These are phyloP conservation scores for Saprolegnia diclina DNA, from an alignment of 352 stramenopile species.

Conservation along the genomic window DNA sequence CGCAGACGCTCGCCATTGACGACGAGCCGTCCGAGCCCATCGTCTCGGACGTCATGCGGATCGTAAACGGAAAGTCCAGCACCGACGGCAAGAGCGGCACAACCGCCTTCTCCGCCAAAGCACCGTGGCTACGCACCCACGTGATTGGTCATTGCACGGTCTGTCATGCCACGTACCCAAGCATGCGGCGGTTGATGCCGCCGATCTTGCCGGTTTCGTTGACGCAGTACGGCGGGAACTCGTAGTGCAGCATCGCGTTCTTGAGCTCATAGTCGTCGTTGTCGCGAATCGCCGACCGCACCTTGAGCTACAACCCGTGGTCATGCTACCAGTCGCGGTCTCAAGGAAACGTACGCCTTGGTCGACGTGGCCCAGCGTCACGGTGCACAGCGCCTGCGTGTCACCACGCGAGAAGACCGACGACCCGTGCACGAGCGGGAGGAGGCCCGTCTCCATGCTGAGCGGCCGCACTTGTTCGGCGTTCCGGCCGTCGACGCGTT, in stretches of 20 bases:
- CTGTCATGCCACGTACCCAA: conserved; percentile 45
- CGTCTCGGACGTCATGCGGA: conserved; percentile 95
- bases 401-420: conserved; percentile 83
- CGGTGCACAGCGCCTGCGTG: conserved; percentile 86
- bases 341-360: conserved; percentile 35
- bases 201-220: conserved; percentile 90
- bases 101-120: conserved; percentile 95
- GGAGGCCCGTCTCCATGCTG: conserved; percentile 77
- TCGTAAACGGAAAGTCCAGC: conserved; percentile 93
- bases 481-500: conserved; percentile 80
- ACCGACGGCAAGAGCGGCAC: conserved; percentile 87
- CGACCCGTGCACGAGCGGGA: conserved; percentile 87
- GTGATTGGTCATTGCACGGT: background rate
- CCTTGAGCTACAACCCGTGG: conserved; percentile 35
- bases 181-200: conserved; percentile 88
- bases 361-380: conserved; percentile 81
- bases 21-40: conserved; percentile 92
- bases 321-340: too few species aligned
- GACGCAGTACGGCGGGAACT: conserved; percentile 97
- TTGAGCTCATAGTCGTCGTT: conserved; percentile 46
- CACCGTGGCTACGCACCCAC: conserved; percentile 73
- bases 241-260: conserved; percentile 96
- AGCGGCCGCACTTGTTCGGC: conserved; percentile 80
- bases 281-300: conserved; percentile 56
- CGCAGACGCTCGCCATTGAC: conserved; percentile 96